Conservation (phyloP, 2,329 filamentous ascomycete genomes). For the Colletotrichum phormii region DNA sequence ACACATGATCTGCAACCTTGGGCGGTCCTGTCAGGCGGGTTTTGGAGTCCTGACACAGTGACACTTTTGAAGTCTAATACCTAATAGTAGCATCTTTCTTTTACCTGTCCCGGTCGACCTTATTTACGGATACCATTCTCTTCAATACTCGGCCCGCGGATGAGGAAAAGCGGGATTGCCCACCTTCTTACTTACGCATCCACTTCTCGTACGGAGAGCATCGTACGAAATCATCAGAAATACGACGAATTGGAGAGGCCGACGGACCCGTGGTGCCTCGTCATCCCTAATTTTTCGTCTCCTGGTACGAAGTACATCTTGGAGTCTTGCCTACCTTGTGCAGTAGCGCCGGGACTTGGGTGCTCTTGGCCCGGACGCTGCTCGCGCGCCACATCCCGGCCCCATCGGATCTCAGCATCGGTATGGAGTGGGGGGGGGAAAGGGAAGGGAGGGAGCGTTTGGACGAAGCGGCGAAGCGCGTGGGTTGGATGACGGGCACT, state of each 20-base stretch:
- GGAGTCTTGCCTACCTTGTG: background rate
- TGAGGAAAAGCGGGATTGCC: background rate
- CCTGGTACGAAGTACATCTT: background rate
- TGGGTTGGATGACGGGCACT: background rate
- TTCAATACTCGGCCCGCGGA: background rate
- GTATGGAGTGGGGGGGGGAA: background rate
- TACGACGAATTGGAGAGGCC: background rate
- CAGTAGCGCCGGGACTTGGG: conserved; percentile 16
- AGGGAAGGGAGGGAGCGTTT: conserved; percentile 6
- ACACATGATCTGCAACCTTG: background rate
- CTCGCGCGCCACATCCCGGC: conserved; percentile 29
- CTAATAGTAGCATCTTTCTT: background rate
- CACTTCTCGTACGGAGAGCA: background rate
- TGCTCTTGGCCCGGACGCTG: conserved; percentile 18
- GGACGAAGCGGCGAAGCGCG: conserved; percentile 6
- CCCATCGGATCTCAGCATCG: conserved; percentile 31
- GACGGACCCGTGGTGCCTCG: conserved; percentile 7
- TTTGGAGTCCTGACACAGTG: background rate
- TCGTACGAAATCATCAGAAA: background rate
- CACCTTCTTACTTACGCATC: background rate
- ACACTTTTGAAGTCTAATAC: too few species aligned
- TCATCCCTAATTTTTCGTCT: conserved; percentile 5
- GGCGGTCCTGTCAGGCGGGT: background rate
- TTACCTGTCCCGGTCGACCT: background rate
- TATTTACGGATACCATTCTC: background rate